Evolutionary conservation across 75 land plant genomes (phyloP), one percentile per base, ranked within the genome.

Genomic region (Cupressus sempervirens): DNA sequence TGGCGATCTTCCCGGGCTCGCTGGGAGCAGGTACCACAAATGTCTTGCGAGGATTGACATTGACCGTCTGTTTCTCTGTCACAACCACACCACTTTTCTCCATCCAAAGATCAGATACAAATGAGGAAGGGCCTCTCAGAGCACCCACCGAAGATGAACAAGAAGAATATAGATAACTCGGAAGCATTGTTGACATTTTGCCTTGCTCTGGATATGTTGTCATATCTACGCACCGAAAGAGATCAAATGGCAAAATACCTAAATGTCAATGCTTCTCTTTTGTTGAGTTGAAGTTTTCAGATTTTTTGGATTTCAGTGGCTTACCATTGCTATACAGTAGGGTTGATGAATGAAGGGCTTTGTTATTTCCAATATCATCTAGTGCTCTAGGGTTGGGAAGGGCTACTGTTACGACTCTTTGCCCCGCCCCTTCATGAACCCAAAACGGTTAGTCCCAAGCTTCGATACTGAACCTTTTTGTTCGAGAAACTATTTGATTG

Each of bases 11-110:
- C 54, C 89, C 84, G 7, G 87, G 84, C 88, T 92, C 95, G 52
- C 87, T 92, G 30, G 92, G 94, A 0, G 91, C 83, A 7, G 92
- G 91, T 6, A 94, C 87, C 40, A 88, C 53, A 82, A 93, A 90
- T n/a, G 85, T 18, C 80, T 77, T 81, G 16, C 48, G 34, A 29
- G 38, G 12, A n/a, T 32, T 32, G 30, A 7, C 83, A 81, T 52
- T 52, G 0, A 50, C 58, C 2, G 30, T 29, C 15, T 16, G 32
- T 11, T 50, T 29, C 30, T 16, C 36, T 11, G 13, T 34, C 10
- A 4, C 58, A 16, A 30, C 53, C 46, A 41, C 54, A 29, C 12
- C 83, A 82, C 5, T 50, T 30, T 38, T 80, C 12, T 46, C 23
- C 35, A 53, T 14, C n/a, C 32, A 45, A 10, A 43, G n/a, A 10